Evolutionary conservation across 768 basidiomycete species (phyloP), one percentile per base, ranked within the genome.

Genomic region (Pholiota conissans): DNA sequence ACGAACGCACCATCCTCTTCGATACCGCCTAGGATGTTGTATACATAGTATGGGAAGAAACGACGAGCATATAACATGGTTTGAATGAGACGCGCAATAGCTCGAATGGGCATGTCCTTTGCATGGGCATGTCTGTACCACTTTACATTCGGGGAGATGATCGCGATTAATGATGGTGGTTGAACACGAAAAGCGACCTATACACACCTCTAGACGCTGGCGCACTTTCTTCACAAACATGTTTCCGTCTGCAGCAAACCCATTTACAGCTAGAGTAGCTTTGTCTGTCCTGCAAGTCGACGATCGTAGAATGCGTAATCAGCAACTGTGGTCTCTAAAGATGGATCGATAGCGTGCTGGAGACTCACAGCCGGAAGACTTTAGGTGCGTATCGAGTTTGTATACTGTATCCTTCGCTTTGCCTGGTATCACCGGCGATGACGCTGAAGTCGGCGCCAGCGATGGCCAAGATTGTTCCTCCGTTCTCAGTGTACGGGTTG

Each of bases 31-130:
- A 98, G 86, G 69, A 98, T 94, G 73, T 95, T 95, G 80, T 93
- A 95, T 29, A 96, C 90, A 73, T 96, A 99, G 81, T 91, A 98
- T 0, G 97, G 97, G 85, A 99, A 99, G 80, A 97, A 96, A 52
- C 96, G 88, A 61, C 90, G 89, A 37, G 83, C 90, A 71, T 99
- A 99, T 26, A 99, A 83, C 93, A 98, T 96, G 16, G 95, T 97
- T 73, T 98, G 96, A 56, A 99, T 95, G 66, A 99, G 82, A 57
- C 97, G 86, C n/a, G 97, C 97, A 69, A 99, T 97, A 24, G 95
- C 88, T 61, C 90, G 89, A 34, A 99, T 82, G n/a, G 93, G 88
- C 92, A 98, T 98, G 65, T 94, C 93, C 74, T 97, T 97, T 60
- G 93, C 84, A 74, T 99, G 96, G 9, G 94, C 95, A 73, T 98